Evolutionary conservation across 2,329 filamentous ascomycete genomes (phyloP), one percentile per base, ranked within the genome.

Genomic region (Metarhizium humberi): DNA sequence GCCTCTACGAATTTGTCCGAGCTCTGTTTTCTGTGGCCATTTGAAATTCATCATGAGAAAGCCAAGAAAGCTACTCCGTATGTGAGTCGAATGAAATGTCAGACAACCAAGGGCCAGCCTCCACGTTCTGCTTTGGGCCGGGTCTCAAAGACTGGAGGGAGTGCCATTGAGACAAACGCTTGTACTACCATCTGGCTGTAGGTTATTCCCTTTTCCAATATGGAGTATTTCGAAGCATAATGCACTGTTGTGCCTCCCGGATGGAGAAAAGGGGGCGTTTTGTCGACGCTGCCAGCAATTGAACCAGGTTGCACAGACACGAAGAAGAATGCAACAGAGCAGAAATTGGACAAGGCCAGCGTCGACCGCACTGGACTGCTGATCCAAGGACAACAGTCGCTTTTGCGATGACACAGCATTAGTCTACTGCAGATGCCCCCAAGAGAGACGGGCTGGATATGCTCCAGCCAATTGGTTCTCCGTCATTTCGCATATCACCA

Each of bases 381-480:
- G 42, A 4, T 32, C 51, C 55, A 55, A 51, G 55, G 34, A 48
- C 13, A 30, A 29, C n/a, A 32, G 2, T 50, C 32, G 42, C 52
- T 53, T 54, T 58, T 56, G 54, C 20, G 56, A 56, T 18, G 54
- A 11, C 38, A 40, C 38, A 40, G 14, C 14, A 40, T 40, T 45
- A 43, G 40, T 51, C 30, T 29, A 47, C 43, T 40, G 18, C 51
- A 51, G 30, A 36, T 52, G 29, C 51, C 47, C 47, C 25, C 25
- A 46, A 16, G 46, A 25, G 51, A 34, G 51, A 46, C 4, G 6
- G 25, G 51, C 51, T 46, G 51, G 16, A 14, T 11, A 47, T 20
- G 38, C 18, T 25, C 18, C 43, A 34, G 32, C 52, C 52, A 53
- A 53, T 53, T 48, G 25, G 14, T 38, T 13, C 20, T 13, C 29